phyloP scores from a whole-genome alignment of 2,329 filamentous ascomycete species.

The Fusarium protoensiforme region DNA sequence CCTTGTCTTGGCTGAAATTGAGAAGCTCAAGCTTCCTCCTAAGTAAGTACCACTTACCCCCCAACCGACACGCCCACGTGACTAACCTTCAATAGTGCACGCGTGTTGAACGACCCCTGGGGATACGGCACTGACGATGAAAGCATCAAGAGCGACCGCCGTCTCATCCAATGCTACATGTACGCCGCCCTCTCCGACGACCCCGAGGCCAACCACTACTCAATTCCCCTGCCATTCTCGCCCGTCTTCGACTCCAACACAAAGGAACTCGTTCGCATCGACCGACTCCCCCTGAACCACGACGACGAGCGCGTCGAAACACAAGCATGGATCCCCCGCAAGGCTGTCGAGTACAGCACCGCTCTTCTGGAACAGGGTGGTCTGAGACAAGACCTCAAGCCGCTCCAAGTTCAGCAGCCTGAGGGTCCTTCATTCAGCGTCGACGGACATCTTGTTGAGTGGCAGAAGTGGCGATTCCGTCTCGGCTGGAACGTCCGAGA shows the following conservation, averaged over 20 bases:
- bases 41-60: neutral
- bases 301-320: neutral
- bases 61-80: neutral
- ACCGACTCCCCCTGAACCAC: neutral
- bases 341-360: neutral
- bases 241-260: slow-evolving; percentile 15
- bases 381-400: neutral
- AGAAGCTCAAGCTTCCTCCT: slow-evolving; percentile 9
- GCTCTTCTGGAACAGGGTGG: neutral
- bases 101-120: slow-evolving; percentile 17
- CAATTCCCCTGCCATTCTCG: slow-evolving; percentile 15
- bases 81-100: neutral
- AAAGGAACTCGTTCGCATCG: slow-evolving; percentile 13
- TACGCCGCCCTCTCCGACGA: slow-evolving; percentile 8
- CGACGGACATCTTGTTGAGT: slow-evolving; percentile 40
- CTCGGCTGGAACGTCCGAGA: slow-evolving; percentile 74
- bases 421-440: slow-evolving; percentile 5
- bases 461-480: slow-evolving; percentile 67
- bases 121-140: slow-evolving; percentile 7
- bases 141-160: neutral
- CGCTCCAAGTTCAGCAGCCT: neutral
- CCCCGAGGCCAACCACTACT: slow-evolving; percentile 20
- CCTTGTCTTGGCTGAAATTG: slow-evolving; percentile 1
- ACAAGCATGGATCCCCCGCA: neutral
- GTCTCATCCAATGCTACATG: slow-evolving; percentile 16